Conservation (phyloP, 129 eudicot species). For the Lactuca sativa region DNA sequence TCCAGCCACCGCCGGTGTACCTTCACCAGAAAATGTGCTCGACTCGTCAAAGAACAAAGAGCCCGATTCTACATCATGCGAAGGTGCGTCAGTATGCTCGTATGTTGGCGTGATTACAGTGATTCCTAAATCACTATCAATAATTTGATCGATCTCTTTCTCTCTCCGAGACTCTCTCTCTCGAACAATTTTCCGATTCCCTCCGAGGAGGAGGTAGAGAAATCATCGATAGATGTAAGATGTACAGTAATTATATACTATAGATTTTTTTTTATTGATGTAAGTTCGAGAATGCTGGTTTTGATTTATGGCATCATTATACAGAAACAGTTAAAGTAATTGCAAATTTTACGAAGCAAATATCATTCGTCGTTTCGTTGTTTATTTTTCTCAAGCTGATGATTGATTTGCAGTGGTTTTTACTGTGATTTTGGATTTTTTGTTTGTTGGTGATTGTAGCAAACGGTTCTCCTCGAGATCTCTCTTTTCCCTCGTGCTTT, state of each 20-base stretch:
- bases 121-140: constrained; percentile 37
- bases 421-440: neutral
- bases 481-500: neutral
- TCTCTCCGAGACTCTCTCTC: constrained; percentile 5
- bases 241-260: constrained; percentile 14
- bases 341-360: neutral
- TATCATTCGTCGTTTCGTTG: neutral
- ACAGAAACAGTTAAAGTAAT: neutral
- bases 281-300: constrained; percentile 2
- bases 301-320: constrained; percentile 4
- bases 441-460: constrained; percentile 12
- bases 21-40: constrained; percentile 58
- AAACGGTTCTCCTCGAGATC: constrained; percentile 30
- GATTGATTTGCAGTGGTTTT: neutral
- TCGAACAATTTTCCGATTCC: constrained; percentile 11
- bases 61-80: constrained; percentile 70
- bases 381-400: neutral
- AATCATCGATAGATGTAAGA: neutral
- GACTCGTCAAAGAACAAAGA: constrained; percentile 63
- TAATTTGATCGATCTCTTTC: neutral
- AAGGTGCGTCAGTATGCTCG: constrained; percentile 67
- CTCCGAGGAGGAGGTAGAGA: constrained; percentile 45
- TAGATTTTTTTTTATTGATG: neutral
- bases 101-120: constrained; percentile 63
- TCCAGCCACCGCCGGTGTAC: constrained; percentile 42